Evolutionary conservation across 371 early-diverging fungal genomes (phyloP).

Genomic region (Mortierella sp.): DNA sequence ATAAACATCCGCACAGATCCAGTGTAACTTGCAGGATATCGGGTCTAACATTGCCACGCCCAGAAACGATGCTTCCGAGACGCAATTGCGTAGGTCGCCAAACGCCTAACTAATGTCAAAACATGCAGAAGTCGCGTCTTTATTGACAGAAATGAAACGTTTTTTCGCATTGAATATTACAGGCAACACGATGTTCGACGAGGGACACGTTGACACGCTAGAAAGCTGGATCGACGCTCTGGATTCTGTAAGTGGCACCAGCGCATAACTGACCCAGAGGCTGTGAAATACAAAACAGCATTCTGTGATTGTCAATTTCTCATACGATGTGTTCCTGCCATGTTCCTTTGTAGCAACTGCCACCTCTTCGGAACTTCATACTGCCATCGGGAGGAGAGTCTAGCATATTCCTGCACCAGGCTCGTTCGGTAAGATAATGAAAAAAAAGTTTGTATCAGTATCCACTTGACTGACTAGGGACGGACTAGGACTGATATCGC

Average conservation of each 20-base stretch:
- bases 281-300: background rate
- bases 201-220: slow-evolving; percentile 65
- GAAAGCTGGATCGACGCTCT: slow-evolving; percentile 90
- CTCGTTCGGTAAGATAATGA: slow-evolving; percentile 57
- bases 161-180: no score
- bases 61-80: slow-evolving; percentile 66
- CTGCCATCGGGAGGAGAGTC: slow-evolving; percentile 77
- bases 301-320: background rate
- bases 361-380: slow-evolving; percentile 86
- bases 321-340: background rate
- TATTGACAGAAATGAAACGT: no score
- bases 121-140: no score
- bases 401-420: slow-evolving; percentile 62
- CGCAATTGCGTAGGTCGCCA: slow-evolving; percentile 59
- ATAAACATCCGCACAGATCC: slow-evolving; percentile 72
- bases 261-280: no score
- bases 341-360: slow-evolving; percentile 60
- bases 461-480: no score
- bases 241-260: slow-evolving; percentile 58
- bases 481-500: no score
- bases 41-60: slow-evolving; percentile 95
- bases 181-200: slow-evolving; percentile 84
- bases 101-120: background rate
- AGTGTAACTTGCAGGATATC: slow-evolving; percentile 90
- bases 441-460: no score